Evolutionary conservation across 805 yeast species (phyloP), one percentile per base, ranked within the genome.

Genomic region (Dipodascus albidus): DNA sequence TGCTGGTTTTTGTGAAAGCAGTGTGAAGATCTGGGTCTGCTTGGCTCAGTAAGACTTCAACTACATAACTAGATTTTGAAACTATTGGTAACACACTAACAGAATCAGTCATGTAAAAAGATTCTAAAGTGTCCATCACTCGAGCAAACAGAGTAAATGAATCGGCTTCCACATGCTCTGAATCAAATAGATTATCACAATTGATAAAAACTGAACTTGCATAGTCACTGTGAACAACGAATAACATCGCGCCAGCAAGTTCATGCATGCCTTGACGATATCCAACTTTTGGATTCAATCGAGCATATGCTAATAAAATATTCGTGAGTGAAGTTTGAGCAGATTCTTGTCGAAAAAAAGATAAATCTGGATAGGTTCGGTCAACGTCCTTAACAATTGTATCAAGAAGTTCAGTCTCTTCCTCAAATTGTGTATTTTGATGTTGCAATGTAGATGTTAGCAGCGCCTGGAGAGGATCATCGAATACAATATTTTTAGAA

Each of bases 261-360:
- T 78, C 82, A 60, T 78, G 82, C 63, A 77, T 69, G 2, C 82
- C 82, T 60, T 78, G 82, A 55, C 78, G 71, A 56, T 74, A 74
- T n/a, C 78, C 75, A 27, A 77, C 64, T 4, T 62, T 68, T 1
- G 76, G 72, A 57, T 76, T 73, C 60, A 72, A 69, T 58, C 71
- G 70, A 38, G 78, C 64, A 72, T 79, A 78, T 3, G 73, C 66
- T 58, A 68, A 77, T 49, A 78, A 64, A 4, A 78, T 62, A 49
- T 72, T 70, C n/a, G 73, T 66, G 54, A 78, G 57, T 33, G 51
- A 48, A 6, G 55, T 50, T 52, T 63, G 64, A 14, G 64, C 60
- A 3, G 50, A 42, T 0, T 53, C n/a, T 9, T 56, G 54, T 21
- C 68, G 58, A 53, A 68, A 69, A 54, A 61, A 64, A 4, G 57